Evolutionary conservation across 441 rosid species (phyloP).

Genomic region (Populus hybrid): DNA sequence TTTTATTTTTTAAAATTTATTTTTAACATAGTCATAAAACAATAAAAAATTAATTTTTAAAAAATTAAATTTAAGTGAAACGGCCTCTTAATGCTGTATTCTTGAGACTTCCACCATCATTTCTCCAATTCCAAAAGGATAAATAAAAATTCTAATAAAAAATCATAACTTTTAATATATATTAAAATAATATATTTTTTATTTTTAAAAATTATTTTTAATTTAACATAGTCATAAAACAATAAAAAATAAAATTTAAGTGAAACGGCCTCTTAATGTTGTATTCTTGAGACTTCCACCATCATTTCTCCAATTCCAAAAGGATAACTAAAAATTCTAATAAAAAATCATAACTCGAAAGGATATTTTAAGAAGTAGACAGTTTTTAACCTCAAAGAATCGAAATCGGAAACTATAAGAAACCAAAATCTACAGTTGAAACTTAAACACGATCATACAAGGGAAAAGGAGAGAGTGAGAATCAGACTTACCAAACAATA

Average conservation of each 20-base stretch:
- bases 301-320: neutral
- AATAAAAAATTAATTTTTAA: neutral
- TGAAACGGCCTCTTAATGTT: too few relatives aligned
- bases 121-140: neutral
- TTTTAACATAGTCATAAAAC: too few relatives aligned
- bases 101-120: neutral
- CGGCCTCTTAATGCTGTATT: neutral
- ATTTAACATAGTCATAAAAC: too few relatives aligned
- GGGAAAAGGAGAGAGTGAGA: neutral
- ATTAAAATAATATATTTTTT: too few relatives aligned
- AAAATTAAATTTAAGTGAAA: neutral
- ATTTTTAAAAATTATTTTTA: too few relatives aligned
- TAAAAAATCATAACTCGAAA: neutral
- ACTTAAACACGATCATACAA: neutral
- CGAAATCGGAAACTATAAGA: neutral
- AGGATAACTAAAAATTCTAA: neutral
- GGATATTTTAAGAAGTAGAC: neutral
- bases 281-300: neutral
- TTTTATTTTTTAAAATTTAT: too few relatives aligned
- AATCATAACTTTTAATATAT: neutral
- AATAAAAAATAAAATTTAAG: neutral
- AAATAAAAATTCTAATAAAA: neutral
- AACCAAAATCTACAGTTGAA: neutral
- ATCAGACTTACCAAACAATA: conserved; percentile 57
- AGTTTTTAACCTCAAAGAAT: neutral